Base-by-base conservation (phyloP, 129 eudicot genomes). In the Helichrysum umbraculigerum region DNA sequence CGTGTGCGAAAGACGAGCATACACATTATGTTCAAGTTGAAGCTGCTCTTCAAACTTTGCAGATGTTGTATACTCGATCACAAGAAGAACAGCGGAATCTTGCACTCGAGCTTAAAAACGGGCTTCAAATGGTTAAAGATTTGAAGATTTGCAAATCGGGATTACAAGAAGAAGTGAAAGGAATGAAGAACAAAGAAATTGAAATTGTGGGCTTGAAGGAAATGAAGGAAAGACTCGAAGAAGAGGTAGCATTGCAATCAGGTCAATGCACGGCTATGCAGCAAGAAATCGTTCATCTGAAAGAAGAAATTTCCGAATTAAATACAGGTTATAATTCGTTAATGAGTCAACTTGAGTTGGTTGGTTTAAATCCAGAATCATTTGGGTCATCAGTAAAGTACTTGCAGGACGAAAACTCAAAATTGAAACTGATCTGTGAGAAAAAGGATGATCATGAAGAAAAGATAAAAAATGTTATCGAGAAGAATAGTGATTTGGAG, bases 171-270 rank as follows among this genome's bases (percentile, higher is more conserved):
- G 94, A 92, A 79, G 82, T 90, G 75, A 71, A 34, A 63, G 87
- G 59, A 47, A 80, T 90, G 76, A 82, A 80, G 79, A 81, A 81
- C 51, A 51, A 90, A 30, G 82, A 83, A 77, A 78, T 59, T 57
- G 96, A 91, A 70, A 85, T 91, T 37, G 47, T 68, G 29, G 80
- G 76, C 16, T 60, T 95, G 83, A 86, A 87, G 79, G 80, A 88
- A 80, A 81, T 86, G 81, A 95, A 86, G 83, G 89, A 81, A 80
- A 91, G 85, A 78, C 93, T 91, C n/a, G 96, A 95, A 76, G 91
- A 82, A 66, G 91, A 91, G 65, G 92, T 91, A 34, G 78, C 81
- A 15, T 76, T 77, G 74, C 97, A 95, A 77, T 72, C 82, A 68
- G 92, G 83, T 28, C 76, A 78, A 72, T 87, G 82, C 69, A 72